Base-by-base conservation (phyloP, 495 filamentous ascomycete genomes). In the Trichocladium uniseriatum region DNA sequence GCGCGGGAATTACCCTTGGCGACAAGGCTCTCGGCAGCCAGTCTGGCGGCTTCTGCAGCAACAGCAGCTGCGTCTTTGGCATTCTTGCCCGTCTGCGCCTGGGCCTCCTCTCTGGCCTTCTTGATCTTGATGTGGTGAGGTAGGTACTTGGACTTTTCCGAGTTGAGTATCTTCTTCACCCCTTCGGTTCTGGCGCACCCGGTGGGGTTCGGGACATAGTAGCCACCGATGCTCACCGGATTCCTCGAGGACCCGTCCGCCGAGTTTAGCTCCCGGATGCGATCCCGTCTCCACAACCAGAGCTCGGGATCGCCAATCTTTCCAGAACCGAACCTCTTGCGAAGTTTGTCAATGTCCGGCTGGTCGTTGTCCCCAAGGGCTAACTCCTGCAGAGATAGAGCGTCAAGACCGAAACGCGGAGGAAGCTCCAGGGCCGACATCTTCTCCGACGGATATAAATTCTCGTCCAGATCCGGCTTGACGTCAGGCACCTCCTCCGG, bases 121-220 rank as follows among this genome's bases (percentile, higher is more conserved):
- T 94, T 84, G 41, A 99, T 88, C 54, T 89, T 91, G 67, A 99
- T 87, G 43, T 94, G 89, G 73, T 99, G 92, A 7, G 94, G 92
- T 2, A 99, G 79, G 56, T 99, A 99, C 63, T 94, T 94, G 27
- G 89, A 95, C 69, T 99, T 99, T 62, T 97, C 94, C 0, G 87
- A 83, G 59, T 99, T 89, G 38, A 92, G 75, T 36, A 99, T 96
- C 69, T 88, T 91, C 67, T 89, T 91, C 43, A 84, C 81, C 16
- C 89, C 89, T 75, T 97, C 89, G 0, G 92, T 96, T 48, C 92
- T 79, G 34, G 92, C 91, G 58, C 79, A 84, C 28, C 92, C 92
- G 21, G 86, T 84, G 0, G 69, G 43, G 51, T 96, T 99, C 1
- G 85, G 79, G 15, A 95, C 84, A 62, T 95, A 95, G 58, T 97